phyloP scores from a whole-genome alignment of 139 green algal genomes.

The Coelastrella sp. region DNA sequence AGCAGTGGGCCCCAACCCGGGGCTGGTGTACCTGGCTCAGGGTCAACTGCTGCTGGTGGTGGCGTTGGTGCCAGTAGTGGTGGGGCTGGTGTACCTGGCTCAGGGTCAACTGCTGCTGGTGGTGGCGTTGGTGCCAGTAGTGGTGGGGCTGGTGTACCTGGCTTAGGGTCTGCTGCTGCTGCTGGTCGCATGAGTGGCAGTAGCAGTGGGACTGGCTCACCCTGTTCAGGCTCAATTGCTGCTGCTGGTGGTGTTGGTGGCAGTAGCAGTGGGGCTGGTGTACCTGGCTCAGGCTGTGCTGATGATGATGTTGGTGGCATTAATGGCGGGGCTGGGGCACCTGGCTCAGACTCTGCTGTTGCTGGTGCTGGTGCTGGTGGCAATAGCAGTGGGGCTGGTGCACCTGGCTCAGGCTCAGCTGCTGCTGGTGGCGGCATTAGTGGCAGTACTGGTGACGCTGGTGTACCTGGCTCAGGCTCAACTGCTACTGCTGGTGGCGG shows the following conservation, averaged over 20 bases:
- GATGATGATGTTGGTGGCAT: conserved; percentile 7
- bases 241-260: conserved; percentile 6
- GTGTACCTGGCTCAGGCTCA: too few species aligned
- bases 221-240: too few species aligned
- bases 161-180: neutral
- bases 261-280: too few species aligned
- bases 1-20: neutral
- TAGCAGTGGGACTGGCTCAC: neutral
- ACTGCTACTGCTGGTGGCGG: neutral
- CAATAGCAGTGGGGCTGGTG: neutral
- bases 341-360: neutral
- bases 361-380: conserved; percentile 1
- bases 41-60: neutral
- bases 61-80: too few species aligned
- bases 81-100: too few species aligned
- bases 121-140: conserved; percentile 6
- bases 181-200: neutral
- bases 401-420: neutral
- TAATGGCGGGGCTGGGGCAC: neutral
- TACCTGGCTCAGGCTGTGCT: too few species aligned
- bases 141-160: neutral
- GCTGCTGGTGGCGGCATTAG: neutral
- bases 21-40: too few species aligned
- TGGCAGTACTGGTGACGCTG: neutral
- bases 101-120: neutral